Conservation (phyloP, 2,329 filamentous ascomycete species). For the Pestalotiopsis sp. region DNA sequence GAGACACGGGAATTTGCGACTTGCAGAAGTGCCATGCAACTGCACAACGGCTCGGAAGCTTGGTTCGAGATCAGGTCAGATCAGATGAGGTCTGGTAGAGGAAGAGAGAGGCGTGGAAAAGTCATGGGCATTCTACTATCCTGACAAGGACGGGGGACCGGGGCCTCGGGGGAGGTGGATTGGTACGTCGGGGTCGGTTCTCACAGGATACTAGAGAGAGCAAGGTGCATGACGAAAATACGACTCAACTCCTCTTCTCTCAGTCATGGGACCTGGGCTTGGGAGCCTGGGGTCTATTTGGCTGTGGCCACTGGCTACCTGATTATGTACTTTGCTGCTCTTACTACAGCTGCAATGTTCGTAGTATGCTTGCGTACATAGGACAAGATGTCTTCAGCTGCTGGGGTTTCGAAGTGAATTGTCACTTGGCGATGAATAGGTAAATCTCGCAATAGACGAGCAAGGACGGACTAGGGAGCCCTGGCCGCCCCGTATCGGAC, state of each 20-base stretch:
- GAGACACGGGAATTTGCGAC: background rate
- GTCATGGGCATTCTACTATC: no score
- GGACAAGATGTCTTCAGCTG: background rate
- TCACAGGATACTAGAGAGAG: background rate
- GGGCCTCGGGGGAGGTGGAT: background rate
- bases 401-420: background rate
- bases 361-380: no score
- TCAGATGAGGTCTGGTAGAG: background rate
- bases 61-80: background rate
- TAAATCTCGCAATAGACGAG: constrained; percentile 8
- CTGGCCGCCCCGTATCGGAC: constrained; percentile 11
- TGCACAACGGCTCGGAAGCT: constrained; percentile 3
- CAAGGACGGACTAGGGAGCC: constrained; percentile 10
- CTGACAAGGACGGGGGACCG: background rate
- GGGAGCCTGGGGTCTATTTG: background rate
- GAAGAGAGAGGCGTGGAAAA: no score
- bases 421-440: background rate
- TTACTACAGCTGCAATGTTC: no score
- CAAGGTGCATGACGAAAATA: background rate
- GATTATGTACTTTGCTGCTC: background rate
- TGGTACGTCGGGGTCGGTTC: background rate
- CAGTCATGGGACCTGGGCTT: background rate
- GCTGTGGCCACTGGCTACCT: background rate
- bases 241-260: background rate
- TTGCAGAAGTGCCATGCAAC: background rate